Conservation (phyloP, 768 basidiomycete species). For the Mycena galopus region DNA sequence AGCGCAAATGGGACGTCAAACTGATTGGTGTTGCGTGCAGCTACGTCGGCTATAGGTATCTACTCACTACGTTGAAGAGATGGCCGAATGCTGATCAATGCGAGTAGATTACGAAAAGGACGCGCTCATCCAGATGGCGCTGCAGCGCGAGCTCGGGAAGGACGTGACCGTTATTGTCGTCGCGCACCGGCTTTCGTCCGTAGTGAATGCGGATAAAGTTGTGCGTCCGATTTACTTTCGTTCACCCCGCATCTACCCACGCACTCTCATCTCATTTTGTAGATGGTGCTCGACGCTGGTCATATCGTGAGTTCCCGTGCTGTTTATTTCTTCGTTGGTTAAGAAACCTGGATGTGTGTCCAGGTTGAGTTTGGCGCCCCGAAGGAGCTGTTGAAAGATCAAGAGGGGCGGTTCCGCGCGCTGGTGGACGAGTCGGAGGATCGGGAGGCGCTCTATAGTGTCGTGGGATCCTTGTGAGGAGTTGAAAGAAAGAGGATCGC, state of each 20-base stretch:
- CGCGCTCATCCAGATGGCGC: constrained; percentile 55
- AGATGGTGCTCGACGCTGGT: constrained; percentile 59
- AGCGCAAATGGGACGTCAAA: constrained; percentile 51
- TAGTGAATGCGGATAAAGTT: constrained; percentile 48
- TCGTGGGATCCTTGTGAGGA: background rate
- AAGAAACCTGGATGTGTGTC: background rate
- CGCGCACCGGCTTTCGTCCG: constrained; percentile 47
- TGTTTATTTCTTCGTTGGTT: background rate
- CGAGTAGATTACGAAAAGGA: constrained; percentile 53
- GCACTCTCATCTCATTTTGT: background rate
- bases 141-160: constrained; percentile 49
- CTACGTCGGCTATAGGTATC: constrained; percentile 22
- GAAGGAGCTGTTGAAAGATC: background rate
- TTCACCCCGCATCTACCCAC: constrained; percentile 28
- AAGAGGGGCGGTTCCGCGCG: background rate
- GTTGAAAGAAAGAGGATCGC: too few species aligned
- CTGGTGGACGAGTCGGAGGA: background rate
- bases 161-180: constrained; percentile 44
- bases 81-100: background rate
- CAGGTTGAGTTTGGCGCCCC: constrained; percentile 1
- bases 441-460: background rate
- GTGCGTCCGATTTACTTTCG: constrained; percentile 25
- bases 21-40: background rate
- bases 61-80: background rate
- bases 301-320: constrained; percentile 41